Percentiles rank a stretch among this genome's conserved stretches.
These are phyloP conservation scores for Aspergillus sp. DNA, from an alignment of 2,329 filamentous ascomycete species.

Conservation along the genomic window DNA sequence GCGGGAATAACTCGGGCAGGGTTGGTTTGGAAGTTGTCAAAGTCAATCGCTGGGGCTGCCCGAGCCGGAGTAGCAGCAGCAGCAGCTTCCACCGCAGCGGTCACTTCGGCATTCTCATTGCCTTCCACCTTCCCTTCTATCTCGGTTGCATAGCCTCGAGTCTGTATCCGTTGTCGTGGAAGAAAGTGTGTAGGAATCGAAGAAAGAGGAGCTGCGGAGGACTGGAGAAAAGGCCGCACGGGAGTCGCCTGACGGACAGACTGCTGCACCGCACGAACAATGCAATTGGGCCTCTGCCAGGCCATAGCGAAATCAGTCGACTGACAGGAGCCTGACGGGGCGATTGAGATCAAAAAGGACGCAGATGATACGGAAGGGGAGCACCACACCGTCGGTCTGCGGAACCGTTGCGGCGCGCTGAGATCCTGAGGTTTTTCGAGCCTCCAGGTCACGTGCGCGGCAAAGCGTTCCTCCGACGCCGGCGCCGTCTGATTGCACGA, in stretches of 20 bases:
- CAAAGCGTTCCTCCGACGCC: conserved; percentile 21
- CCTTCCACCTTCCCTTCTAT: background rate
- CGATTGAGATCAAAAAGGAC: background rate
- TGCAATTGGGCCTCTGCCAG: conserved; percentile 31
- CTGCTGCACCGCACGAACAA: conserved; percentile 31
- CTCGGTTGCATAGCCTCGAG: conserved; percentile 26
- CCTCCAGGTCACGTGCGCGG: conserved; percentile 17
- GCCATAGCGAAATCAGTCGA: conserved; percentile 26
- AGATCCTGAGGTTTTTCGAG: conserved; percentile 20
- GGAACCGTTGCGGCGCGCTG: no score
- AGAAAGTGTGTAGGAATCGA: conserved; percentile 8
- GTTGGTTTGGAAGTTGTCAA: conserved; percentile 21
- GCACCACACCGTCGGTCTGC: background rate
- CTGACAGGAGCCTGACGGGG: conserved; percentile 7
- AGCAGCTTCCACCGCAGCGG: background rate
- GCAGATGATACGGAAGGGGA: background rate
- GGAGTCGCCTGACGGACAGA: conserved; percentile 21
- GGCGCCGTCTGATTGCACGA: conserved; percentile 20
- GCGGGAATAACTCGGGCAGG: conserved; percentile 73
- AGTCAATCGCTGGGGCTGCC: conserved; percentile 32
- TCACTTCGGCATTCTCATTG: background rate
- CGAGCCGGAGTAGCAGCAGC: background rate
- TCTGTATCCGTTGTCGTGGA: conserved; percentile 11
- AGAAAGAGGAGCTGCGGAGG: conserved; percentile 11
- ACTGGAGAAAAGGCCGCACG: conserved; percentile 41